Evolutionary conservation across 2,329 filamentous ascomycete species (phyloP).

Genomic region (Tolypocladium guangdongense): DNA sequence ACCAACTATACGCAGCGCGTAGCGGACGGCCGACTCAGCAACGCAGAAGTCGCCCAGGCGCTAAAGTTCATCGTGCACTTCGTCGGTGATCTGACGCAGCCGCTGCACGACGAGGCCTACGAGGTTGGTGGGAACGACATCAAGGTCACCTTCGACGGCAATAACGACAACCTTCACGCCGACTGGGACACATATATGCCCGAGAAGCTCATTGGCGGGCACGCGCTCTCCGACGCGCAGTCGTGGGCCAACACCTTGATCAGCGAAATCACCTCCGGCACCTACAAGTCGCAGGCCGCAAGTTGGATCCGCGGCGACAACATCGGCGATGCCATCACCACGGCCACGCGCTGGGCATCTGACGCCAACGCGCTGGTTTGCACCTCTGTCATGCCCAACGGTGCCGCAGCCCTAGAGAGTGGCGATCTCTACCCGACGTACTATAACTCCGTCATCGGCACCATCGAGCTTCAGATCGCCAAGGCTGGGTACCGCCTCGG

Average conservation of each 20-base stretch:
- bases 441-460: slow-evolving; percentile 25
- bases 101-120: slow-evolving; percentile 41
- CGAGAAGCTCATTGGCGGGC: slow-evolving; percentile 29
- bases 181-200: slow-evolving; percentile 52
- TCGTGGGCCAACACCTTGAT: slow-evolving; percentile 25
- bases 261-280: slow-evolving; percentile 24
- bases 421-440: slow-evolving; percentile 28
- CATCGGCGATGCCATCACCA: slow-evolving; percentile 17
- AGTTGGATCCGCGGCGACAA: slow-evolving; percentile 25
- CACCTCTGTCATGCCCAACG: slow-evolving; percentile 28
- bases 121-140: slow-evolving; percentile 42
- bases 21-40: slow-evolving; percentile 6
- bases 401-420: slow-evolving; percentile 24
- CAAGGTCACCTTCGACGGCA: slow-evolving; percentile 38
- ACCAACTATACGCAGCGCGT: slow-evolving; percentile 17
- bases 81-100: slow-evolving; percentile 44
- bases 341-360: slow-evolving; percentile 26
- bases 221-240: slow-evolving; percentile 21
- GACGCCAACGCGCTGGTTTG: slow-evolving; percentile 32
- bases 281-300: slow-evolving; percentile 21
- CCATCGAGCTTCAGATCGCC: slow-evolving; percentile 31
- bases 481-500: slow-evolving; percentile 29
- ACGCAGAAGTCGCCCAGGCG: slow-evolving; percentile 7
- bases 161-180: slow-evolving; percentile 45
- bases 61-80: slow-evolving; percentile 31